phyloP scores from a whole-genome alignment of 768 basidiomycete species.

The Pholiota molesta region DNA sequence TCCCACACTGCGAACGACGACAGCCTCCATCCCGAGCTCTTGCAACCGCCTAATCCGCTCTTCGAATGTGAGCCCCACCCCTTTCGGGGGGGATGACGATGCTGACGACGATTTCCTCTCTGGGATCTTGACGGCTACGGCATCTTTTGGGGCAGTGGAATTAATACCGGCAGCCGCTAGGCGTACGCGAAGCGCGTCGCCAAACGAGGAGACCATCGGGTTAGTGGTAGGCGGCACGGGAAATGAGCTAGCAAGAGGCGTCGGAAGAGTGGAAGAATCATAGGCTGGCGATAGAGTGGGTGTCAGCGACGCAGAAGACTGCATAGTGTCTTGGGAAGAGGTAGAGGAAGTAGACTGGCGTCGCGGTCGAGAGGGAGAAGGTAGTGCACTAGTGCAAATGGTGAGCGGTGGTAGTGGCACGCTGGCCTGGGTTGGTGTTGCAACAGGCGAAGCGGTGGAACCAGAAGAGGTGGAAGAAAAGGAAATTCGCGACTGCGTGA shows the following conservation, averaged over 20 bases:
- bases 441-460: background rate
- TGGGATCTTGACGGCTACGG: background rate
- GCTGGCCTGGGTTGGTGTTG: conserved; percentile 1
- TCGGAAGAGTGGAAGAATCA: conserved; percentile 7
- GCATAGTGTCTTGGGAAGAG: conserved; percentile 4
- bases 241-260: conserved; percentile 22
- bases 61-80: conserved; percentile 5
- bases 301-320: conserved; percentile 11
- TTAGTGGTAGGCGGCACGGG: conserved; percentile 20
- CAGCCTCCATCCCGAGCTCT: conserved; percentile 10
- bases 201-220: background rate
- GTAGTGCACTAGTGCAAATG: background rate
- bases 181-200: conserved; percentile 3
- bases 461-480: background rate
- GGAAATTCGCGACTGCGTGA: background rate
- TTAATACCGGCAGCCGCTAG: background rate
- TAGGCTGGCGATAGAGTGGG: conserved; percentile 15
- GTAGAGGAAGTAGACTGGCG: conserved; percentile 10
- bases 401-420: background rate
- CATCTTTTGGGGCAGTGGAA: background rate
- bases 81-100: conserved; percentile 5
- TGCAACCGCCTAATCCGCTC: conserved; percentile 10
- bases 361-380: background rate
- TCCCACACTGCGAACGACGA: background rate
- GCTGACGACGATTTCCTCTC: background rate